A percentile compares a stretch with the other conserved stretches of the same genome.
Conservation (phyloP, 306 rosid genomes). For the Cicer cuneatum region DNA sequence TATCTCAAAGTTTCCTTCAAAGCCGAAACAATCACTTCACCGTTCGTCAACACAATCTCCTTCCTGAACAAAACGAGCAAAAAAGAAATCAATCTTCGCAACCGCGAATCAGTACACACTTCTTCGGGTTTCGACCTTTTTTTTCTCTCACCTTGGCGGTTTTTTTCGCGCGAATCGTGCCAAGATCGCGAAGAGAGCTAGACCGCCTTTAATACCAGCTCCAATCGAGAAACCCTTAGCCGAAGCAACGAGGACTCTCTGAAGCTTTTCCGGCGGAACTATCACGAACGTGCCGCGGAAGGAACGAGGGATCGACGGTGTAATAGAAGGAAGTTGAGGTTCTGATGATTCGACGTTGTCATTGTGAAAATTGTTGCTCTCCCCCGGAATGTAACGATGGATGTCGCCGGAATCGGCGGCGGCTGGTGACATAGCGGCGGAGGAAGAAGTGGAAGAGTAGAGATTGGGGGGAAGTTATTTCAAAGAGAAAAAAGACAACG, state of each 20-base stretch:
- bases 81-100: background rate
- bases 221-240: slow-evolving; percentile 91
- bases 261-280: slow-evolving; percentile 63
- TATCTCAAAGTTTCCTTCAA: slow-evolving; percentile 92
- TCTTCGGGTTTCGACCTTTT: background rate
- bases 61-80: slow-evolving; percentile 47
- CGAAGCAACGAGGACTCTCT: slow-evolving; percentile 68
- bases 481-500: slow-evolving; percentile 30
- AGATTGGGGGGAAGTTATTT: slow-evolving; percentile 36
- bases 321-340: slow-evolving; percentile 39
- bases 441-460: background rate
- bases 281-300: slow-evolving; percentile 38
- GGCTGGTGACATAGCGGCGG: slow-evolving; percentile 61
- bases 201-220: slow-evolving; percentile 95
- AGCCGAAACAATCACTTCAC: slow-evolving; percentile 69
- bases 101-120: background rate
- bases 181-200: slow-evolving; percentile 86
- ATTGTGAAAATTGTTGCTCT: slow-evolving; percentile 39
- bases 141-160: slow-evolving; percentile 52
- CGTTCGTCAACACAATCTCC: slow-evolving; percentile 64
- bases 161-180: slow-evolving; percentile 71
- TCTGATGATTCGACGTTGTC: slow-evolving; percentile 35
- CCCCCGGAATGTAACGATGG: background rate
- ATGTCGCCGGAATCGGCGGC: slow-evolving; percentile 43
- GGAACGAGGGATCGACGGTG: slow-evolving; percentile 44